Evolutionary conservation across 768 basidiomycete species (phyloP).

Genomic region (Leccinum disarticulatum): DNA sequence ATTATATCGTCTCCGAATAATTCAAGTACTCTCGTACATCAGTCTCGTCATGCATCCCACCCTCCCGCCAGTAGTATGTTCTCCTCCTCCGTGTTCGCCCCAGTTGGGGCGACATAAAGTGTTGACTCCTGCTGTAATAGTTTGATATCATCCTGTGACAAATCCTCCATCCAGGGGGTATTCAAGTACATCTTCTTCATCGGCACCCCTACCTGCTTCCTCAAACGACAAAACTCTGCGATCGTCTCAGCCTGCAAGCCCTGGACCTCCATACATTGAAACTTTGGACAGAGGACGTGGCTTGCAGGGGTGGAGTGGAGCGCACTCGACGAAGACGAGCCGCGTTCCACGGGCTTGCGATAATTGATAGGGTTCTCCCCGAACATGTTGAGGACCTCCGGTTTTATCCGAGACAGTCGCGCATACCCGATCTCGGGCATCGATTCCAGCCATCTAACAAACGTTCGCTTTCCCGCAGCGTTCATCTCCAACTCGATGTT

Average conservation of each 20-base stretch:
- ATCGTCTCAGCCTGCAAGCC: slow-evolving; percentile 34
- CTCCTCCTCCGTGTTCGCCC: slow-evolving; percentile 50
- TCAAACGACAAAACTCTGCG: slow-evolving; percentile 35
- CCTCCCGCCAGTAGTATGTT: slow-evolving; percentile 29
- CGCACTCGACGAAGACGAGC: slow-evolving; percentile 1
- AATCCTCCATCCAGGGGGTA: slow-evolving; percentile 26
- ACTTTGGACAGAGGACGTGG: slow-evolving; percentile 42
- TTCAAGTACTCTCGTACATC: slow-evolving; percentile 1
- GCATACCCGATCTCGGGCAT: slow-evolving; percentile 56
- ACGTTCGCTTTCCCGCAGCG: slow-evolving; percentile 22
- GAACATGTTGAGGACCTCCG: slow-evolving; percentile 48
- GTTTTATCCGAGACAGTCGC: slow-evolving; percentile 45
- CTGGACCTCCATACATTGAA: slow-evolving; percentile 49
- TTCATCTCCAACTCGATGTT: slow-evolving; percentile 38
- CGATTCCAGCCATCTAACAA: slow-evolving; percentile 55
- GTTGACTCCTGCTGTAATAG: slow-evolving; percentile 24
- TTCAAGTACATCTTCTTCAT: slow-evolving; percentile 51
- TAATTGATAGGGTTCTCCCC: slow-evolving; percentile 38
- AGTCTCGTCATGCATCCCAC: slow-evolving; percentile 12
- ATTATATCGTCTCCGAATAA: slow-evolving; percentile 8
- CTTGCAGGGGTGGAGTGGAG: slow-evolving; percentile 1
- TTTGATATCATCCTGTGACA: slow-evolving; percentile 25
- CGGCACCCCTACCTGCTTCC: slow-evolving; percentile 43
- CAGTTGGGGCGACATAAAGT: slow-evolving; percentile 33
- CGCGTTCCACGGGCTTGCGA: slow-evolving; percentile 11